A percentile compares a stretch with the other conserved stretches of the same genome.
These are phyloP conservation scores for Trifolium repens DNA, from an alignment of 306 rosid species.

Conservation along the genomic window DNA sequence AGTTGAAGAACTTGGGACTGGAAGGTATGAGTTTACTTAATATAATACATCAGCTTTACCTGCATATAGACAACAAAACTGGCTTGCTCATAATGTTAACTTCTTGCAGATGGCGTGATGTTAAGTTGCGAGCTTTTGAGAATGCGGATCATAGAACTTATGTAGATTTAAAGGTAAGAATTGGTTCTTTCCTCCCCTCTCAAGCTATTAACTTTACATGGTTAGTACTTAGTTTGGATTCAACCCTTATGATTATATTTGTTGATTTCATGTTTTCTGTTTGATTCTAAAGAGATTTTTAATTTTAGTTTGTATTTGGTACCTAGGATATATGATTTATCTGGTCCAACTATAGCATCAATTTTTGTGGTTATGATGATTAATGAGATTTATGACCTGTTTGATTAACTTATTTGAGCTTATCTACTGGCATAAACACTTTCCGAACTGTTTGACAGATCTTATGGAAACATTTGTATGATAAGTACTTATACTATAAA, in stretches of 20 bases:
- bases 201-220: background rate
- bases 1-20: conserved; percentile 97
- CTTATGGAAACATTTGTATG: background rate
- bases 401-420: background rate
- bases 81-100: conserved; percentile 40
- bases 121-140: conserved; percentile 84
- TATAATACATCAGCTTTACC: conserved; percentile 15
- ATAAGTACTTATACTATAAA: background rate
- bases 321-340: too few species aligned
- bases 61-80: conserved; percentile 21
- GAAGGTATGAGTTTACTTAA: conserved; percentile 68
- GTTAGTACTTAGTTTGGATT: background rate
- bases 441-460: background rate
- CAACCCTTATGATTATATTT: background rate
- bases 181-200: conserved; percentile 15
- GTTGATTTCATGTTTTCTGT: conserved; percentile 12
- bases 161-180: conserved; percentile 86
- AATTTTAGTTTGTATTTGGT: too few species aligned
- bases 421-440: background rate
- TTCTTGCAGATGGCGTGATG: conserved; percentile 91
- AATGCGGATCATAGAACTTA: conserved; percentile 95
- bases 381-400: background rate
- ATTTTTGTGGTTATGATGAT: background rate
- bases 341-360: too few species aligned
- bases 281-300: conserved; percentile 1